phyloP scores from a whole-genome alignment of 2,329 filamentous ascomycete genomes.

The Aquanectria penicillioides region DNA sequence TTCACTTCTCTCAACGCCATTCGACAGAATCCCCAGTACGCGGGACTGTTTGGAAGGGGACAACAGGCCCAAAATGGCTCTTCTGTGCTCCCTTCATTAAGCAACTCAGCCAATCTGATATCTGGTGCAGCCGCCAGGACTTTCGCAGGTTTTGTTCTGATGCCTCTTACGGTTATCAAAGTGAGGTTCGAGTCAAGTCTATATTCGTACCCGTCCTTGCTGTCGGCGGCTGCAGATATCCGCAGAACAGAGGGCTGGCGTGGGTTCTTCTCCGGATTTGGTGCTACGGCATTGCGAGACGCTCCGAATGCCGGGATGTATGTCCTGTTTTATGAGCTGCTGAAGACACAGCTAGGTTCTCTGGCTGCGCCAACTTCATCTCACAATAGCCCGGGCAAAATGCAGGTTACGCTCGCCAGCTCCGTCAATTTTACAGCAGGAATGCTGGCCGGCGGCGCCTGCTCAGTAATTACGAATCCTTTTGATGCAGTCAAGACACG shows the following conservation, averaged over 20 bases:
- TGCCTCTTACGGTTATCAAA: constrained; percentile 96
- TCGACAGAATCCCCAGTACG: constrained; percentile 68
- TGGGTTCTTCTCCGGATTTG: constrained; percentile 94
- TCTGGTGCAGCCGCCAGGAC: constrained; percentile 87
- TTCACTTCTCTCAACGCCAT: constrained; percentile 89
- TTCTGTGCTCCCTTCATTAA: constrained; percentile 82
- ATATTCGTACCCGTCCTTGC: constrained; percentile 83
- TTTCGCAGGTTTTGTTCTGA: constrained; percentile 88
- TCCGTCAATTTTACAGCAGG: constrained; percentile 89
- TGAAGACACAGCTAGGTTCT: constrained; percentile 69
- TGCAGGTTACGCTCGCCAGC: constrained; percentile 53
- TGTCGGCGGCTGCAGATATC: constrained; percentile 79
- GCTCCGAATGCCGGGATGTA: constrained; percentile 98
- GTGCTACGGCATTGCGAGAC: constrained; percentile 91
- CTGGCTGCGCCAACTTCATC: constrained; percentile 30
- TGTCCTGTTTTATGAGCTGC: constrained; percentile 90
- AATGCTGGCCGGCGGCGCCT: constrained; percentile 80
- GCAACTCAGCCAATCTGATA: constrained; percentile 84
- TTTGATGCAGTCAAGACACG: constrained; percentile 97
- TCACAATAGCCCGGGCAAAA: constrained; percentile 32
- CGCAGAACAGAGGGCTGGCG: constrained; percentile 75
- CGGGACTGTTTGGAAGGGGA: constrained; percentile 36
- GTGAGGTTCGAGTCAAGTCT: constrained; percentile 92
- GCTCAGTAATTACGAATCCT: constrained; percentile 91
- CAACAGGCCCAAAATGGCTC: constrained; percentile 54